A percentile compares a stretch with the other conserved stretches of the same genome.
phyloP scores from a whole-genome alignment of 2,329 filamentous ascomycete genomes.

The Colletotrichum euphorbiae region DNA sequence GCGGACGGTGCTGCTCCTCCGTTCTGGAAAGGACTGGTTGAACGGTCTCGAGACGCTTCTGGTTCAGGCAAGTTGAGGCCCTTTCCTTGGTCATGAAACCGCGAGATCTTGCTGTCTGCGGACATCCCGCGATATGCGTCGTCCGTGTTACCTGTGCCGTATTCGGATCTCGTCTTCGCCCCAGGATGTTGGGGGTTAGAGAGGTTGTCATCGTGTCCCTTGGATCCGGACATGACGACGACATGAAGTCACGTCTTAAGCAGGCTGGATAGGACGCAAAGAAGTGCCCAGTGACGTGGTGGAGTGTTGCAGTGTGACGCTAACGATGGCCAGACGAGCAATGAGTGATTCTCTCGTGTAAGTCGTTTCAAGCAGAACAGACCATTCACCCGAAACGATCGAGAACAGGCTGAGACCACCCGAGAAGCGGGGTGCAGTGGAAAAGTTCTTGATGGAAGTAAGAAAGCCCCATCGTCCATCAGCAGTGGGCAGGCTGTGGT shows the following conservation, averaged over 20 bases:
- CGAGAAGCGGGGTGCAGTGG: conserved; percentile 19
- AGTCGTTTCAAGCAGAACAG: not conserved
- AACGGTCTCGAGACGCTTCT: conserved; percentile 51
- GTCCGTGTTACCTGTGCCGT: conserved; percentile 42
- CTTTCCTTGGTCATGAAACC: conserved; percentile 38
- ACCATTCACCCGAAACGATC: conserved; percentile 1
- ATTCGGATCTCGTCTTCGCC: conserved; percentile 42
- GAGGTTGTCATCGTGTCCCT: conserved; percentile 29
- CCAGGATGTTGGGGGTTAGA: conserved; percentile 43
- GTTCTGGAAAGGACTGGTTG: conserved; percentile 53
- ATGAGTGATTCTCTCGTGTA: not conserved
- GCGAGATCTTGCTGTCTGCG: conserved; percentile 43
- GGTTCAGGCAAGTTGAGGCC: conserved; percentile 46
- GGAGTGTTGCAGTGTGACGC: not conserved
- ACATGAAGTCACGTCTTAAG: conserved; percentile 23
- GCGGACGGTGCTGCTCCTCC: conserved; percentile 43
- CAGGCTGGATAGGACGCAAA: not conserved
- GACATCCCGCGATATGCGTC: conserved; percentile 45
- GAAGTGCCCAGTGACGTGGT: not conserved
- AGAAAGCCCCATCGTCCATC: conserved; percentile 1
- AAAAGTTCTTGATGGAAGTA: not conserved
- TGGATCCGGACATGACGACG: conserved; percentile 41
- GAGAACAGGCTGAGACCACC: not conserved
- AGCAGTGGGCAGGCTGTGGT: conserved; percentile 29
- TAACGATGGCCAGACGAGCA: not conserved